Conservation (phyloP, 805 yeast species). For the Candida tibetensis region DNA sequence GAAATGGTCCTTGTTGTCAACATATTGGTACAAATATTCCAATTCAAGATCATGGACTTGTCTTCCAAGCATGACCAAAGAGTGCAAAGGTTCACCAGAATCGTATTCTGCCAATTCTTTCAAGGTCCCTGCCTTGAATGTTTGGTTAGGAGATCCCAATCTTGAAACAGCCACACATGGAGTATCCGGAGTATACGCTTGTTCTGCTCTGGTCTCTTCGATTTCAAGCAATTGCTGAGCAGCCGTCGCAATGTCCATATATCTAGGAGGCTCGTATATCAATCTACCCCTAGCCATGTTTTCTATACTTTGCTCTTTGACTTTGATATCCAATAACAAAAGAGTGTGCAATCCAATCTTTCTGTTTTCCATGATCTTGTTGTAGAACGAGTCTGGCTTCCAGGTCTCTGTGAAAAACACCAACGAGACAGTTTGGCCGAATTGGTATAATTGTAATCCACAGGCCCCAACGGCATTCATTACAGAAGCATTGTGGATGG, state of each 20-base stretch:
- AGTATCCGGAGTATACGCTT: conserved; percentile 80
- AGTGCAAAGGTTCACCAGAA: conserved; percentile 92
- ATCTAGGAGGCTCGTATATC: conserved; percentile 95
- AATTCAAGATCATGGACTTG: conserved; percentile 91
- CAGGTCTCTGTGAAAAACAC: conserved; percentile 93
- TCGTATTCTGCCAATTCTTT: conserved; percentile 76
- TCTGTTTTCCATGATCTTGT: conserved; percentile 85
- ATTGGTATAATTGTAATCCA: conserved; percentile 90
- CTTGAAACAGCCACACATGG: conserved; percentile 94
- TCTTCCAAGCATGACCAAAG: conserved; percentile 86
- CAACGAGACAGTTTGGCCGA: conserved; percentile 95
- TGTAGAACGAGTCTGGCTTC: conserved; percentile 96
- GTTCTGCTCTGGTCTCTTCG: conserved; percentile 71
- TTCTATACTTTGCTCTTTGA: conserved; percentile 92
- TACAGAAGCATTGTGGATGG: conserved; percentile 92
- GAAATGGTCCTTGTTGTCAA: conserved; percentile 56
- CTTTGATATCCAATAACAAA: conserved; percentile 86
- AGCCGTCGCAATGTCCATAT: conserved; percentile 89
- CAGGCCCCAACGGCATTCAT: conserved; percentile 99
- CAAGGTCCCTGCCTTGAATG: conserved; percentile 81
- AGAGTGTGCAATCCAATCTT: conserved; percentile 89
- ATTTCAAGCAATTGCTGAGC: conserved; percentile 84
- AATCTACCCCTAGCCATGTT: conserved; percentile 90
- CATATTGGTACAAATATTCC: conserved; percentile 77
- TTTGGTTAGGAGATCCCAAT: conserved; percentile 81